phyloP scores from a whole-genome alignment of 2,329 filamentous ascomycete species.

The Neonectria magnoliae region DNA sequence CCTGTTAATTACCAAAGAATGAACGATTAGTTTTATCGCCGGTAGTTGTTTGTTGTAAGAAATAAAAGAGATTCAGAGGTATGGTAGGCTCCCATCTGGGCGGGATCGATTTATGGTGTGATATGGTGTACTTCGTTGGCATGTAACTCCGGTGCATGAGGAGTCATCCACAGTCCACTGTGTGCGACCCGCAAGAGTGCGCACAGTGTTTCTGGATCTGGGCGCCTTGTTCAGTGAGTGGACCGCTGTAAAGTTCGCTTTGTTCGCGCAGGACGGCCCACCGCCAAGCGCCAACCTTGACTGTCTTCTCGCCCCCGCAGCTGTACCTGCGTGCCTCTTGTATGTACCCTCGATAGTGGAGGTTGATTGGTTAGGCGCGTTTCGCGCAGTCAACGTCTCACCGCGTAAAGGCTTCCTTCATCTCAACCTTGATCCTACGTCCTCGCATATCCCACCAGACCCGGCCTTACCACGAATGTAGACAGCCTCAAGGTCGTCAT shows the following conservation, averaged over 20 bases:
- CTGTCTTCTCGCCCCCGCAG: neutral
- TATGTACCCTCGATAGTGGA: conserved; percentile 21
- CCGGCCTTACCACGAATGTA: conserved; percentile 26
- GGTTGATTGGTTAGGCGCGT: conserved; percentile 25
- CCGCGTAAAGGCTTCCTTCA: conserved; percentile 32
- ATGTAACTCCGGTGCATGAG: neutral
- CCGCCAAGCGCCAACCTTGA: too few relatives aligned
- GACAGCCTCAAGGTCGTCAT: conserved; percentile 30
- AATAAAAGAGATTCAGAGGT: too few relatives aligned
- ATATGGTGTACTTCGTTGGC: neutral
- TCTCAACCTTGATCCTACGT: conserved; percentile 7
- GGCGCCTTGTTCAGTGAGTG: neutral
- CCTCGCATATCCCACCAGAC: conserved; percentile 2
- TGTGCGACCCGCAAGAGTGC: neutral
- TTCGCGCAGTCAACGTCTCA: conserved; percentile 10
- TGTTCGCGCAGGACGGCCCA: neutral
- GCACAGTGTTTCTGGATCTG: conserved; percentile 8
- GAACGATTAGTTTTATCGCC: too few relatives aligned
- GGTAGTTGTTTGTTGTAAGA: too few relatives aligned
- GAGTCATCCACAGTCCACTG: neutral
- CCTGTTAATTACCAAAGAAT: neutral
- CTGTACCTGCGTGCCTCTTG: neutral
- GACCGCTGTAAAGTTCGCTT: conserved; percentile 1
- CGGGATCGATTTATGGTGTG: neutral
- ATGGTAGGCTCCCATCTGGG: too few relatives aligned